Evolutionary conservation across 371 early-diverging fungal genomes (phyloP), one percentile per base, ranked within the genome.

Genomic region (Chytridium lagenaria): DNA sequence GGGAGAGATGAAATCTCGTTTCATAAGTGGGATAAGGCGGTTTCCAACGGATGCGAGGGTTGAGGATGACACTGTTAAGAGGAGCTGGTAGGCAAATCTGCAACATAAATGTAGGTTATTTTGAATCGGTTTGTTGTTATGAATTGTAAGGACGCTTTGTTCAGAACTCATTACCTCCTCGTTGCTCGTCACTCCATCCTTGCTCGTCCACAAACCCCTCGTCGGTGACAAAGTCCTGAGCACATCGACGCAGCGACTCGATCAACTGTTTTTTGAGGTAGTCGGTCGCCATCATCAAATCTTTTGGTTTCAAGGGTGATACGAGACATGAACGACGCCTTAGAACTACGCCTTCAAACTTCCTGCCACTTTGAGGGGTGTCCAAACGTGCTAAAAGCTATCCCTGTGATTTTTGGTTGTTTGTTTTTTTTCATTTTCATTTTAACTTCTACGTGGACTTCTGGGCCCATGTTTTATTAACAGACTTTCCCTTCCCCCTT

Each of bases 1-100:
- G 74, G 19, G 26, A 15, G 77, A 26, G 19, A 84, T 50, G 71
- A 84, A 81, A 68, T 84, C 85, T 67, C 89, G 83, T 71, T 88
- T 86, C 26, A 92, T 77, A 3, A 91, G 71, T 1, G 91, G 92
- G 0, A 84, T 69, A 30, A 93, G 77, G 22, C 90, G 84, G 36
- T 81, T 80, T 37, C 88, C 84, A 7, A 90, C 81, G 50, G 80
- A 68, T 1, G 85, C 76, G 26, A 92, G 83, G 16, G 81, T 80
- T 33, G 87, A 78, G 3, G 88, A 81, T 3, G 90, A 85, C 16
- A 93, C 85, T 19, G 86, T 84, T 65, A 84, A 73, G 26, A 93
- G 83, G 0, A 92, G 78, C 66, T 88, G 87, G 76, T 87, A 84
- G 0, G 92, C 92, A 68, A 89, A 86, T 70, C 92, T 30, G 36